These are phyloP conservation scores for Aegle marmelos DNA, from an alignment of 345 rosid genomes.

Conservation along the genomic window DNA sequence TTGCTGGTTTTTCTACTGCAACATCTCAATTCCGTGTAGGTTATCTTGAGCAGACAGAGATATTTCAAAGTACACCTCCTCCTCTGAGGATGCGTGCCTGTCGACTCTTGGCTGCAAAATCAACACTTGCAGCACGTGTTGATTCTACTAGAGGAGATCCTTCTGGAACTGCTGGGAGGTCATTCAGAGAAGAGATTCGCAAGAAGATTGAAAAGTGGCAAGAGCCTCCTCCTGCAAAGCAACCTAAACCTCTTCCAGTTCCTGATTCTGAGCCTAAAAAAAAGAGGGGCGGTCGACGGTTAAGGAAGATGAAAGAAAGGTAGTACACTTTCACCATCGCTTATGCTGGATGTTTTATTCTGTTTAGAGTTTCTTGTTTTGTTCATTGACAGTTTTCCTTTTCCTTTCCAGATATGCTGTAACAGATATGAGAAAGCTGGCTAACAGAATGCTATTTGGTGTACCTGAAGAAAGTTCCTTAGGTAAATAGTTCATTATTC, in stretches of 20 bases:
- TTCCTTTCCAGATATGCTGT: conserved; percentile 65
- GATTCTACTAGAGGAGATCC: conserved; percentile 87
- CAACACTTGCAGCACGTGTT: conserved; percentile 82
- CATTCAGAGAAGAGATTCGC: conserved; percentile 58
- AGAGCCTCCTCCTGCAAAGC: conserved; percentile 97
- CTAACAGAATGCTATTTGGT: conserved; percentile 97
- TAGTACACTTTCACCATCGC: conserved; percentile 8
- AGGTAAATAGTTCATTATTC: conserved; percentile 37
- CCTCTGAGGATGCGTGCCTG: conserved; percentile 67
- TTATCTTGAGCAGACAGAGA: conserved; percentile 82
- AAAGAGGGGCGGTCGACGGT: conserved; percentile 94
- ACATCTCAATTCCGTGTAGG: conserved; percentile 82
- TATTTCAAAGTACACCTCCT: conserved; percentile 84
- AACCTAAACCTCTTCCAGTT: conserved; percentile 95
- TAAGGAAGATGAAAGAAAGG: conserved; percentile 98
- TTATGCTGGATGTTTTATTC: not conserved
- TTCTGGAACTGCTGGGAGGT: conserved; percentile 68
- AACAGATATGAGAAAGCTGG: conserved; percentile 96
- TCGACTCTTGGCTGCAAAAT: conserved; percentile 82
- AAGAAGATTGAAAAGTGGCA: conserved; percentile 99
- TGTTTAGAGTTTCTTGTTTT: conserved; percentile 5
- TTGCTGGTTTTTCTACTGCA: conserved; percentile 94
- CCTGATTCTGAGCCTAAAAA: conserved; percentile 99
- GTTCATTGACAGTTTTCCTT: not conserved
- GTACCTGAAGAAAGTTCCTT: conserved; percentile 95